Evolutionary conservation across 2,329 filamentous ascomycete genomes (phyloP), one percentile per base, ranked within the genome.

Genomic region (Fusarium oligoseptatum): DNA sequence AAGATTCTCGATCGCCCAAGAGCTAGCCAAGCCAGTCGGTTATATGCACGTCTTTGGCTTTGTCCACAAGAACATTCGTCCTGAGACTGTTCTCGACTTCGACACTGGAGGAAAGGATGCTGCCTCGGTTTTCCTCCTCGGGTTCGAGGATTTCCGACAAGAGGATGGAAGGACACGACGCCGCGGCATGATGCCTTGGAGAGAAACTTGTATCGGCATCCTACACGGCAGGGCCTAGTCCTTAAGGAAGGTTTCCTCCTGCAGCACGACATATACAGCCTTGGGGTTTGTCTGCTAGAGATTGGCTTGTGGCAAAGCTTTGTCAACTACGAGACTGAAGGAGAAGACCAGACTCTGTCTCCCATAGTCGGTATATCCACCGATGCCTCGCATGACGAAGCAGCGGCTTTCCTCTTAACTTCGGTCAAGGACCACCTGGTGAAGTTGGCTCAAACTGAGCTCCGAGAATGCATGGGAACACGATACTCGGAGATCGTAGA

Each of bases 181-280:
- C 2, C 41, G 60, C 1, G 85, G 84, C 0, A 88, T 71, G 64
- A 64, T 2, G 75, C 69, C 3, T 68, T 71, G 66, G 70, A 85
- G 7, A 78, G 80, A n/a, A 85, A 89, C 57, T 45, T 90, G 1
- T 90, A 90, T 70, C 83, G 85, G 1, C 88, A 90, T 70, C 87
- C 87, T 0, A 68, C 72, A 0, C 83, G 88, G 0, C 87, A 89
- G 72, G 87, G 87, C 0, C 69, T 72, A 3, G 80, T 82, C 0
- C 77, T 82, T 10, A n/a, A 12, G 29, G 81, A 85, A 1, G 64
- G 72, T 0, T 90, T 88, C 70, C 78, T 71, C 2, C 89, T 89
- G 85, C 84, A 88, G 62, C 88, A 90, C 73, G 88, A 90, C 67
- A 87, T 90, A 12, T 90, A 90, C 76, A 88, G 87, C 64, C 82